Evolutionary conservation across 495 filamentous ascomycete genomes (phyloP), one percentile per base, ranked within the genome.

Genomic region (Umbilicaria muhlenbergii): DNA sequence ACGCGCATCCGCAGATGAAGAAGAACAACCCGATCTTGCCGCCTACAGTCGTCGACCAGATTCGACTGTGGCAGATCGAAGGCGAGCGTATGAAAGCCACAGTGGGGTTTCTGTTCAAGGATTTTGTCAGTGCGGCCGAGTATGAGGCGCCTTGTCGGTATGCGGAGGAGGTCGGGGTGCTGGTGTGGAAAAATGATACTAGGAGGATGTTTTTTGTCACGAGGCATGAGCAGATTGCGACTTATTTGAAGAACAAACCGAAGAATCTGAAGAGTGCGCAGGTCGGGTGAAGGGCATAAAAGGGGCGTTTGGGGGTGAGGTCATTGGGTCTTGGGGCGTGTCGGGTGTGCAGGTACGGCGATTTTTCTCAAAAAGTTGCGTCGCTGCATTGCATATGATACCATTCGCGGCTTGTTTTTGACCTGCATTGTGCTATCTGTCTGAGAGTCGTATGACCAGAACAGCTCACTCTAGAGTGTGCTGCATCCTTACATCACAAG

Each of bases 1-100:
- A 98, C 60, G 91, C 92, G 0, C 91, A 98, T 59, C 82, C 88
- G 31, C 82, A 95, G 51, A 82, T 96, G 76, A 73, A 75, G 36
- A 85, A 84, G 48, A 66, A 73, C 44, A 47, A 45, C 8, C 40
- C 47, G 3, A 67, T 94, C 7, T 68, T 96, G 1, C 91, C 92
- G 2, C 86, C 91, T 2, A 96, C 92, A 0, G 92, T 98, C 19
- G 84, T 95, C 35, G 91, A 98, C 66, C 91, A 98, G 65, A 95
- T 98, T 48, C 71, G 88, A 5, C 73, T 98, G 10, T 98, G 91
- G 91, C 91, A 98, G 65, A 81, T 94, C 41, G 92, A 98, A 58
- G 82, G 86, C 28, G 92, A 98, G 58, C 73, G 91, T 40, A 89
- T 96, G 69, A 79, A 79, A 56, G 71, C 81, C 5, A 86, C 77